phyloP scores from a whole-genome alignment of 441 rosid species.

The Adansonia rubrostipa region DNA sequence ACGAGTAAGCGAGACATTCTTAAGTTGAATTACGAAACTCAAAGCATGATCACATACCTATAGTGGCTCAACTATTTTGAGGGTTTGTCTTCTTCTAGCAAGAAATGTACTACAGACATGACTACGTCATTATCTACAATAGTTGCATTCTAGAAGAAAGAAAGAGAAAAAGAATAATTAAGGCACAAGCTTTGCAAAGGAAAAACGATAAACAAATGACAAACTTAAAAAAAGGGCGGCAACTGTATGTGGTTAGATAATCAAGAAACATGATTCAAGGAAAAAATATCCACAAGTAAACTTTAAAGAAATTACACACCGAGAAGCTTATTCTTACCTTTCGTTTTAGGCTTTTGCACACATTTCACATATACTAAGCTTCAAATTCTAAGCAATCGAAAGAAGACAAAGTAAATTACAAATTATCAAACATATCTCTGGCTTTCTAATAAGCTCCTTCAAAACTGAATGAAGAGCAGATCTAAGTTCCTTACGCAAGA shows the following conservation, averaged over 20 bases:
- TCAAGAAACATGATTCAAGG: neutral
- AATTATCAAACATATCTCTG: conserved; percentile 52
- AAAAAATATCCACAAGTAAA: neutral
- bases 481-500: conserved; percentile 85
- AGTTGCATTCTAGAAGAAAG: conserved; percentile 48
- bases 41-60: too few species aligned
- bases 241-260: neutral
- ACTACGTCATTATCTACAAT: conserved; percentile 75
- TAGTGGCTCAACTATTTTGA: conserved; percentile 32
- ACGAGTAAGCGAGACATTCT: conserved; percentile 7
- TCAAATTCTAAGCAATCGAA: neutral
- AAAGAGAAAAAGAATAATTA: neutral
- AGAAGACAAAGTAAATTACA: conserved; percentile 20
- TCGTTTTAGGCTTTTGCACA: neutral
- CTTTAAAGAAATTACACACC: neutral
- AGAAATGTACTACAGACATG: conserved; percentile 68
- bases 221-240: neutral
- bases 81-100: conserved; percentile 78
- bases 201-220: neutral
- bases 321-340: neutral
- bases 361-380: neutral
- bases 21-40: neutral
- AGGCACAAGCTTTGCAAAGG: conserved; percentile 8
- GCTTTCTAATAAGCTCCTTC: conserved; percentile 73
- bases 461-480: conserved; percentile 72